A percentile compares a stretch with the other conserved stretches of the same genome.
These are phyloP conservation scores for Eucalyptus shirleyi DNA, from an alignment of 345 rosid species.

Conservation along the genomic window DNA sequence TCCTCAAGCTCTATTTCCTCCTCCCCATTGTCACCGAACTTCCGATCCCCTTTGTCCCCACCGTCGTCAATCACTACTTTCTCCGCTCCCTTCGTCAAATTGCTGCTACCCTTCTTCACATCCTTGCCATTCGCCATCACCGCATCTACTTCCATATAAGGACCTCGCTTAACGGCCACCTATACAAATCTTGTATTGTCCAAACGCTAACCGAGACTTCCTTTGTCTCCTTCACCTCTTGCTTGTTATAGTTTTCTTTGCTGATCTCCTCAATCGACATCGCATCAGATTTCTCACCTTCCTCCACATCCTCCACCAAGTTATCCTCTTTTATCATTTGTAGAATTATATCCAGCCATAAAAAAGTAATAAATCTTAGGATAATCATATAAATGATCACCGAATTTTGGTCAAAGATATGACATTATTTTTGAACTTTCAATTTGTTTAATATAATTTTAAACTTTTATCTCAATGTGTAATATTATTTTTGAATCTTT, in stretches of 20 bases:
- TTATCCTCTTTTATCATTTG: slow-evolving; percentile 24
- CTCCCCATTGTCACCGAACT: slow-evolving; percentile 25
- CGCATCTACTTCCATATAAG: slow-evolving; percentile 33
- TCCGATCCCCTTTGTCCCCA: slow-evolving; percentile 25
- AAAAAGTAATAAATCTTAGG: not conserved
- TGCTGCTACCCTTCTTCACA: not conserved
- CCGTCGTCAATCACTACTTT: slow-evolving; percentile 30
- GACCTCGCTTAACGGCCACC: slow-evolving; percentile 38
- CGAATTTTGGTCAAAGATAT: rapidly evolving
- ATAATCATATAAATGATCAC: not conserved
- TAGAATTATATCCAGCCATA: not conserved
- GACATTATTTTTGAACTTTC: rapidly evolving
- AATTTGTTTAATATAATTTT: rapidly evolving
- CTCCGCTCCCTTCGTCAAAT: slow-evolving; percentile 1
- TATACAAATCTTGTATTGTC: slow-evolving; percentile 59
- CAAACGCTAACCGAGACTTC: slow-evolving; percentile 42
- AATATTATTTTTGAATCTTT: not conserved
- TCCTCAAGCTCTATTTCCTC: slow-evolving; percentile 93
- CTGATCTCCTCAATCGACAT: slow-evolving; percentile 51
- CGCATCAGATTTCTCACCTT: slow-evolving; percentile 66
- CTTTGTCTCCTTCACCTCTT: slow-evolving; percentile 3
- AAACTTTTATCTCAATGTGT: rapidly evolving
- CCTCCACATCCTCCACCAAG: slow-evolving; percentile 40
- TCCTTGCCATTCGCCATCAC: slow-evolving; percentile 19
- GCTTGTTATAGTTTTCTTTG: slow-evolving; percentile 38